Conservation (phyloP, 495 filamentous ascomycete species). For the Aspergillus nanangensis region DNA sequence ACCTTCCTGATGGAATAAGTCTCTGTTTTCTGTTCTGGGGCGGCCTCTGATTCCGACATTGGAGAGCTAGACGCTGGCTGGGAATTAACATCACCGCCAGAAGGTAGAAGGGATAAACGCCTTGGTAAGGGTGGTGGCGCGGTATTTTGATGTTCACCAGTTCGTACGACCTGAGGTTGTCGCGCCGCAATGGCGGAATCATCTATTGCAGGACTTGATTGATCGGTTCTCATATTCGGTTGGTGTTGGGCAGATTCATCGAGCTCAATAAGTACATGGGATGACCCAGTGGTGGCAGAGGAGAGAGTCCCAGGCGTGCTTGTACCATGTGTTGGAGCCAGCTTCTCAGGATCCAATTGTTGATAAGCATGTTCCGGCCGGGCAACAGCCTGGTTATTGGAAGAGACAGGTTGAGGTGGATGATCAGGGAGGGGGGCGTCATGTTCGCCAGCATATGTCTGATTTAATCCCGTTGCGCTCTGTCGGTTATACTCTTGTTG, state of each 20-base stretch:
- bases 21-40: conserved; percentile 49
- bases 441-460: background rate
- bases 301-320: conserved; percentile 23
- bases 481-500: background rate
- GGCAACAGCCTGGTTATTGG: background rate
- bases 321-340: conserved; percentile 18
- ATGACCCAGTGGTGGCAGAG: conserved; percentile 28
- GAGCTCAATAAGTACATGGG: conserved; percentile 37
- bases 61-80: conserved; percentile 6
- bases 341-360: conserved; percentile 8
- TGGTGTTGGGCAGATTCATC: conserved; percentile 14
- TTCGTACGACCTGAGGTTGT: too few species aligned
- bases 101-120: conserved; percentile 1
- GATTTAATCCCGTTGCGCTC: background rate
- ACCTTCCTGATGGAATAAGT: conserved; percentile 70
- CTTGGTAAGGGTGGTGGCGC: conserved; percentile 8
- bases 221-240: conserved; percentile 4
- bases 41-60: conserved; percentile 30
- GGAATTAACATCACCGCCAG: background rate
- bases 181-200: conserved; percentile 2
- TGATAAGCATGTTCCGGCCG: conserved; percentile 1
- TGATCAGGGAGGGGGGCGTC: background rate
- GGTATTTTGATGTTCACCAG: conserved; percentile 4
- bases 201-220: conserved; percentile 12
- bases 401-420: conserved; percentile 4